phyloP scores from a whole-genome alignment of 2,329 filamentous ascomycete species.

The Cladosporium colombiae region DNA sequence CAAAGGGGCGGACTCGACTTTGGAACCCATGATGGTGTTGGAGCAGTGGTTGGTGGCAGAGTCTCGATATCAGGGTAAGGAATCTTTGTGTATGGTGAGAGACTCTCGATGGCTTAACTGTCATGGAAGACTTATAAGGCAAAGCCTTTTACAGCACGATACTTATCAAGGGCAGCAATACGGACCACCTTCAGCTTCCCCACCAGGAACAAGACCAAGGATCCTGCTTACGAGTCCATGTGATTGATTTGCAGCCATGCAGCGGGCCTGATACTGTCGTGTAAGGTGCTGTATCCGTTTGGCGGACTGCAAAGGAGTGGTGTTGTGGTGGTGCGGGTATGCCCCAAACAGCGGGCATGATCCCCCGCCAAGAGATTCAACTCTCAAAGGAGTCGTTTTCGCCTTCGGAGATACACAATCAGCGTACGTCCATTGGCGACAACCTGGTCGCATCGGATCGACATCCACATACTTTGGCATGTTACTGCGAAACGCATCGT shows the following conservation, averaged over 20 bases:
- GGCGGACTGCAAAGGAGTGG: neutral
- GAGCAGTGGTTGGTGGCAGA: neutral
- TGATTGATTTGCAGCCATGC: neutral
- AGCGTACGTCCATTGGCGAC: neutral
- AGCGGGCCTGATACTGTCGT: neutral
- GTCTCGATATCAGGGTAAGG: neutral
- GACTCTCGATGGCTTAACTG: neutral
- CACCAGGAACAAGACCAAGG: neutral
- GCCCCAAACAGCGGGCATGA: neutral
- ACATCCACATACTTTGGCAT: neutral
- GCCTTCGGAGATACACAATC: neutral
- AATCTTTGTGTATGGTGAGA: neutral
- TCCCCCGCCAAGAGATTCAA: neutral
- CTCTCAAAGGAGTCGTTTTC: neutral
- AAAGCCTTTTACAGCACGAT: neutral
- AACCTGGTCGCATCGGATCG: neutral
- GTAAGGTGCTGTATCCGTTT: constrained; percentile 9
- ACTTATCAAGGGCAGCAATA: neutral
- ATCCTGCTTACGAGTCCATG: neutral
- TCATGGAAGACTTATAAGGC: neutral
- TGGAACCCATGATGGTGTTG: constrained; percentile 10
- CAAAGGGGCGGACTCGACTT: constrained; percentile 2
- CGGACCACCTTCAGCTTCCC: neutral
- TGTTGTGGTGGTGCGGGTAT: neutral
- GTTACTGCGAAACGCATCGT: neutral